Percentiles rank a stretch among this genome's conserved stretches.
Evolutionary conservation across 208 protist species (phyloP).

Genomic region (Leishmania martiniquensis): DNA sequence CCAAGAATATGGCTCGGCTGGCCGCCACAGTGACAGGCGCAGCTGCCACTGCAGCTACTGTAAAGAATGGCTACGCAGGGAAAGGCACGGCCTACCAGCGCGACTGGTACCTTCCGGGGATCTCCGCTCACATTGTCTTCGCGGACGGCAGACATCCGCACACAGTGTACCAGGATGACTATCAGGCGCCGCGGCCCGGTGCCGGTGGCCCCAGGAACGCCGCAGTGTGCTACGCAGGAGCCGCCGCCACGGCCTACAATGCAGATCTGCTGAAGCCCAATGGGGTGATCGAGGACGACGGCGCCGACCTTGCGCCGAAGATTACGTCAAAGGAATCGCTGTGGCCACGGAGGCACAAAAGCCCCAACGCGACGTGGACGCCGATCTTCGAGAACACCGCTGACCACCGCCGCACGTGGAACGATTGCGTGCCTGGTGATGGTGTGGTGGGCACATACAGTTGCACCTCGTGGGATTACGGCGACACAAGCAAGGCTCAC

Average conservation of each 20-base stretch:
- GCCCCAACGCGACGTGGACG: background rate
- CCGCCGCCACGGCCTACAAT: slow-evolving; percentile 46
- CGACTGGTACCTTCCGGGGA: slow-evolving; percentile 25
- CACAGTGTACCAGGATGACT: slow-evolving; percentile 72
- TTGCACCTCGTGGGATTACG: slow-evolving; percentile 78
- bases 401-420: background rate
- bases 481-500: slow-evolving; percentile 67
- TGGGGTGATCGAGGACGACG: slow-evolving; percentile 40
- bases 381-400: slow-evolving; percentile 2
- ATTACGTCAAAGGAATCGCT: slow-evolving; percentile 70
- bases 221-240: slow-evolving; percentile 55
- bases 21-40: slow-evolving; percentile 10
- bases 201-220: slow-evolving; percentile 12
- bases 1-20: slow-evolving; percentile 26
- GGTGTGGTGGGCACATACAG: slow-evolving; percentile 38
- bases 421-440: slow-evolving; percentile 8
- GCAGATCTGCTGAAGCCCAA: slow-evolving; percentile 58
- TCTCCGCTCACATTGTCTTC: slow-evolving; percentile 35
- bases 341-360: slow-evolving; percentile 26
- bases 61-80: background rate
- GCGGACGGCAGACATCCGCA: slow-evolving; percentile 51
- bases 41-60: slow-evolving; percentile 1
- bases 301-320: slow-evolving; percentile 62
- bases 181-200: slow-evolving; percentile 10
- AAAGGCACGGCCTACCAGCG: slow-evolving; percentile 29